Percentiles rank a stretch among this genome's conserved stretches.
These are phyloP conservation scores for Miscanthus lutarioriparius DNA, from an alignment of 176 grass and related monocot species.

Conservation along the genomic window DNA sequence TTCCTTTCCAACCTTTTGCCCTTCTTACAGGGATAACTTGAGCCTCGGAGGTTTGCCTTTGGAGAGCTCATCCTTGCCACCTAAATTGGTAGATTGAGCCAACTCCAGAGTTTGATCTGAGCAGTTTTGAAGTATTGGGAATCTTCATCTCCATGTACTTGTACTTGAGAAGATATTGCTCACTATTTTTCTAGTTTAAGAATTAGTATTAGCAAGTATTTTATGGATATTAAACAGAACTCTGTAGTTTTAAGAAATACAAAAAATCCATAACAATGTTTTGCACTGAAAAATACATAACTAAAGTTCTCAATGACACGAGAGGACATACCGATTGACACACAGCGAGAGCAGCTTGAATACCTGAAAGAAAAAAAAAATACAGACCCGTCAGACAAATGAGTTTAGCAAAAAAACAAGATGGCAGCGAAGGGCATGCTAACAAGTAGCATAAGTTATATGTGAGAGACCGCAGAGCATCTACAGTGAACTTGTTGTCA, in stretches of 20 bases:
- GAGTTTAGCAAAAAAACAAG: not conserved
- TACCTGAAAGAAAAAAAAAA: constrained; percentile 45
- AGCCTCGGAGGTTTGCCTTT: too few relatives aligned
- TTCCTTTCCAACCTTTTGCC: too few relatives aligned
- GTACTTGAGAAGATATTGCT: too few relatives aligned
- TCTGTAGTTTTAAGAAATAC: not conserved
- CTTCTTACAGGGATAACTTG: too few relatives aligned
- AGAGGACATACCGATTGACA: constrained; percentile 67
- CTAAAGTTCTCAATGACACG: not conserved
- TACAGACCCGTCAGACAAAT: not conserved
- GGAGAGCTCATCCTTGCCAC: too few relatives aligned
- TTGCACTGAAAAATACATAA: not conserved
- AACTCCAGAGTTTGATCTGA: too few relatives aligned
- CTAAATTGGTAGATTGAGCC: too few relatives aligned
- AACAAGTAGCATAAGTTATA: constrained; percentile 82
- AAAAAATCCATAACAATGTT: not conserved
- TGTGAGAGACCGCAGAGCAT: constrained; percentile 61
- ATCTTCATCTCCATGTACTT: too few relatives aligned
- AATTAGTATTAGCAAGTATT: too few relatives aligned
- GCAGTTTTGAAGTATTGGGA: too few relatives aligned
- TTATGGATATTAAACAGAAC: not conserved
- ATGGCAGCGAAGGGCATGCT: constrained; percentile 3
- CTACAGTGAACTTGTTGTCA: constrained; percentile 68
- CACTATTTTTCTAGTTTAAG: too few relatives aligned
- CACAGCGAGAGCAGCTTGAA: constrained; percentile 66